These are phyloP conservation scores for Fusarium ambrosium DNA, from an alignment of 2,329 filamentous ascomycete species.

Conservation along the genomic window DNA sequence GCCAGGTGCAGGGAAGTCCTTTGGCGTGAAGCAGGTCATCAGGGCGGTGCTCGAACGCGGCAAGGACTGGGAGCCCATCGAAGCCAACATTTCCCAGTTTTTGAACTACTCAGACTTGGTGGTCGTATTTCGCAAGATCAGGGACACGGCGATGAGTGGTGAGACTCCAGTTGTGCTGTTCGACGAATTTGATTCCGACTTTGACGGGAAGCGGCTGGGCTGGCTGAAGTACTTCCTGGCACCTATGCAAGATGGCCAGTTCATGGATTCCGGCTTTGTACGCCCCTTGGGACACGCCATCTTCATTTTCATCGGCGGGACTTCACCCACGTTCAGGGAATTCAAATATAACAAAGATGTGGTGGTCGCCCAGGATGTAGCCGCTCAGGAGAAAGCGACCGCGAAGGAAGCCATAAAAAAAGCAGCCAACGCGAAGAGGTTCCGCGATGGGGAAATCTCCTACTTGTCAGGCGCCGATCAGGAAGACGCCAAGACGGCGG, in stretches of 20 bases:
- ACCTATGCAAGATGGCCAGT: not conserved
- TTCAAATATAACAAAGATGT: not conserved
- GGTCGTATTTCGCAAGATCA: not conserved
- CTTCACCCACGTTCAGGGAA: not conserved
- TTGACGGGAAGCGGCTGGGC: not conserved
- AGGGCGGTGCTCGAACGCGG: not conserved
- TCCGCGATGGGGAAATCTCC: no score
- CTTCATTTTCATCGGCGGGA: not conserved
- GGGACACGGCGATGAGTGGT: not conserved
- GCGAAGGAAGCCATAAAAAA: no score
- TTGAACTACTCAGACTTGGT: not conserved
- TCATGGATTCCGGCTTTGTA: not conserved
- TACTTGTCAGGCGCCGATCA: no score
- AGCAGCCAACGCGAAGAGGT: no score
- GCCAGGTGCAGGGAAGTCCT: not conserved
- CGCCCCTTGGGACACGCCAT: not conserved
- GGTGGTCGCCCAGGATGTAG: no score
- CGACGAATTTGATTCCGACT: not conserved
- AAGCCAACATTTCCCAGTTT: not conserved
- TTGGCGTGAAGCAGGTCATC: not conserved
- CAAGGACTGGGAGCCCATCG: not conserved
- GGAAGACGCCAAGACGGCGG: no score
- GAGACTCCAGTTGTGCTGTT: not conserved
- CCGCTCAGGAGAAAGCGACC: no score
- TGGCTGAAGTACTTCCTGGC: not conserved